Conservation (phyloP, 2,329 filamentous ascomycete genomes). For the Colletotrichum ledebouriae region DNA sequence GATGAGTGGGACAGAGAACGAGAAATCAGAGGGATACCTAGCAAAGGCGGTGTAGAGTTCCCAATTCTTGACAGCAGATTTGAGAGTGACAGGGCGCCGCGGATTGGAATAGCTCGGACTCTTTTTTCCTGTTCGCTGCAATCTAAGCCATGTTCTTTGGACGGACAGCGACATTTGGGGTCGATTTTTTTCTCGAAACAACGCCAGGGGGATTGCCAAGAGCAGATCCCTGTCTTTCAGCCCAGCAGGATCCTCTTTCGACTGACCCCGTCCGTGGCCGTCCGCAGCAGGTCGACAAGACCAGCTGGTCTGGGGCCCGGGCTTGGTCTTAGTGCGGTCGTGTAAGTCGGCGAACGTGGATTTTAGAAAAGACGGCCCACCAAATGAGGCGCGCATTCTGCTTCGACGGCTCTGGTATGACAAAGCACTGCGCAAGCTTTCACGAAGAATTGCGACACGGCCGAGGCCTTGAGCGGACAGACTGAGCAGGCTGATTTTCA, state of each 20-base stretch:
- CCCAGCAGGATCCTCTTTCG: slow-evolving; percentile 38
- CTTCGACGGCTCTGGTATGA: slow-evolving; percentile 28
- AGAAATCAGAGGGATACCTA: slow-evolving; percentile 17
- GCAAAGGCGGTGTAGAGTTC: slow-evolving; percentile 27
- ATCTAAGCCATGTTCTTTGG: neutral
- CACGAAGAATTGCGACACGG: slow-evolving; percentile 3
- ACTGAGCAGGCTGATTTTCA: slow-evolving; percentile 13
- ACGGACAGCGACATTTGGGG: slow-evolving; percentile 33
- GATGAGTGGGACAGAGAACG: slow-evolving; percentile 34
- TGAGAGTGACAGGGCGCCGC: slow-evolving; percentile 5
- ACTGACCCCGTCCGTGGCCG: slow-evolving; percentile 33
- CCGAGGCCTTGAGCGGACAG: neutral
- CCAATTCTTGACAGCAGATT: slow-evolving; percentile 11
- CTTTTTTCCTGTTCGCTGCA: slow-evolving; percentile 12
- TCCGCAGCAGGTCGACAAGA: slow-evolving; percentile 16
- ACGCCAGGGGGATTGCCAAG: slow-evolving; percentile 23
- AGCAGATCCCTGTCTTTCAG: slow-evolving; percentile 43
- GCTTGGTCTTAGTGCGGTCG: slow-evolving; percentile 23
- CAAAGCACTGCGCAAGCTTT: slow-evolving; percentile 28
- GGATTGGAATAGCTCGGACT: slow-evolving; percentile 27
- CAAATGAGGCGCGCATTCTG: slow-evolving; percentile 9
- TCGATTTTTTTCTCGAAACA: slow-evolving; percentile 36
- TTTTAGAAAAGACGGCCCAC: slow-evolving; percentile 3
- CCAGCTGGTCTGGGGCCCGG: slow-evolving; percentile 27
- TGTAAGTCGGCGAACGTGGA: slow-evolving; percentile 34